Evolutionary conservation across 1,139 yeast species (phyloP).

Genomic region (Candida sp.): DNA sequence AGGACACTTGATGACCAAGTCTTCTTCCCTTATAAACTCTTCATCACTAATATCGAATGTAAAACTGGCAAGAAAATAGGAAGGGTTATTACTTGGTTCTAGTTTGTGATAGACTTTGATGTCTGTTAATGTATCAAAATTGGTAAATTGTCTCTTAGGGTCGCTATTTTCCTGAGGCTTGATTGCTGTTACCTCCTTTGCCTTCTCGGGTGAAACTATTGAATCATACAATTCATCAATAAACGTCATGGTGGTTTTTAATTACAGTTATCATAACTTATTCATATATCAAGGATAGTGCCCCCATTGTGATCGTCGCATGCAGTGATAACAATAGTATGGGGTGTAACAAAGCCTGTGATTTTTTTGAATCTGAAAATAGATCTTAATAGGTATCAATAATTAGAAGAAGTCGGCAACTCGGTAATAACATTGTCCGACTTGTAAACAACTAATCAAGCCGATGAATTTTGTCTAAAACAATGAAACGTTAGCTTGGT

Average conservation of each 20-base stretch:
- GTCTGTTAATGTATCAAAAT: not conserved
- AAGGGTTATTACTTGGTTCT: not conserved
- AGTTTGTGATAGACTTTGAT: not conserved
- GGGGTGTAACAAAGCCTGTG: not conserved
- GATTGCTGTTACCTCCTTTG: not conserved
- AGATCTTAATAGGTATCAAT: too few species aligned
- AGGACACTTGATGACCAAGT: not conserved
- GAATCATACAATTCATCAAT: not conserved
- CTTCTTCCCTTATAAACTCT: not conserved
- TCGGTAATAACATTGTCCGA: too few species aligned
- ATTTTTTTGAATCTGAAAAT: too few species aligned
- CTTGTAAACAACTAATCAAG: too few species aligned
- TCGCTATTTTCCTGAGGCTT: not conserved
- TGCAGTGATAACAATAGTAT: not conserved
- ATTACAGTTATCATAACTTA: too few species aligned
- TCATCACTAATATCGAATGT: not conserved
- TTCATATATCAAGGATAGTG: too few species aligned
- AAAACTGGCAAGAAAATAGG: not conserved
- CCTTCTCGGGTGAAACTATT: not conserved
- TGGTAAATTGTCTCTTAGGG: not conserved
- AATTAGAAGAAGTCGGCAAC: too few species aligned
- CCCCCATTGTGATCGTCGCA: not conserved
- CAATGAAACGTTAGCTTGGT: too few species aligned
- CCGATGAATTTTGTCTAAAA: too few species aligned
- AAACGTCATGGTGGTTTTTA: not conserved